Evolutionary conservation across 345 rosid species (phyloP).

Genomic region (Noccaea caerulescens): DNA sequence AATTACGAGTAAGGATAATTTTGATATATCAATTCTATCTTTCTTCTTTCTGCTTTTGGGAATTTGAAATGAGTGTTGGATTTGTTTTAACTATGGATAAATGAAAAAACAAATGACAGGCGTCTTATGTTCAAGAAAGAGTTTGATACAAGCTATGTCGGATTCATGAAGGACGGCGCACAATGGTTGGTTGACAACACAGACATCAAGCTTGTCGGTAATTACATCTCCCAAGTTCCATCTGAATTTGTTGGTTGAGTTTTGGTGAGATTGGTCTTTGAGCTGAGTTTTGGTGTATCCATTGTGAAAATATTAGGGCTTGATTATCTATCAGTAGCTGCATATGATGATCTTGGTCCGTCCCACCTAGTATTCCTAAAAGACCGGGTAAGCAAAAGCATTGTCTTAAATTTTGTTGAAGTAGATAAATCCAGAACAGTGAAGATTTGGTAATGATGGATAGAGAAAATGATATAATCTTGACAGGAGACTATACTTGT

Average conservation of each 20-base stretch:
- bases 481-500: slow-evolving; percentile 65
- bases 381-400: slow-evolving; percentile 47
- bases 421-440: slow-evolving; percentile 10
- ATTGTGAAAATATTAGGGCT: slow-evolving; percentile 52
- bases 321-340: slow-evolving; percentile 83
- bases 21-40: background rate
- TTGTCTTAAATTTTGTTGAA: background rate
- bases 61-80: background rate
- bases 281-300: slow-evolving; percentile 6
- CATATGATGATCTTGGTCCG: slow-evolving; percentile 52
- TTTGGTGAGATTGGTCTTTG: slow-evolving; percentile 9
- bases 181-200: slow-evolving; percentile 92
- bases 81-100: background rate
- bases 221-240: background rate
- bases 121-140: slow-evolving; percentile 74
- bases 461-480: background rate
- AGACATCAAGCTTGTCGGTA: slow-evolving; percentile 85
- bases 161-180: slow-evolving; percentile 83
- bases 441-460: slow-evolving; percentile 13
- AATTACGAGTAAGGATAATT: background rate
- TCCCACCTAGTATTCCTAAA: slow-evolving; percentile 54
- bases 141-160: slow-evolving; percentile 82
- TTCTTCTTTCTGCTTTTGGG: background rate
- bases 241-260: slow-evolving; percentile 3
- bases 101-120: slow-evolving; percentile 48